A percentile compares a stretch with the other conserved stretches of the same genome.
Evolutionary conservation across 352 stramenopile genomes (phyloP).

Genomic region (Globisporangium paroecandrum): DNA sequence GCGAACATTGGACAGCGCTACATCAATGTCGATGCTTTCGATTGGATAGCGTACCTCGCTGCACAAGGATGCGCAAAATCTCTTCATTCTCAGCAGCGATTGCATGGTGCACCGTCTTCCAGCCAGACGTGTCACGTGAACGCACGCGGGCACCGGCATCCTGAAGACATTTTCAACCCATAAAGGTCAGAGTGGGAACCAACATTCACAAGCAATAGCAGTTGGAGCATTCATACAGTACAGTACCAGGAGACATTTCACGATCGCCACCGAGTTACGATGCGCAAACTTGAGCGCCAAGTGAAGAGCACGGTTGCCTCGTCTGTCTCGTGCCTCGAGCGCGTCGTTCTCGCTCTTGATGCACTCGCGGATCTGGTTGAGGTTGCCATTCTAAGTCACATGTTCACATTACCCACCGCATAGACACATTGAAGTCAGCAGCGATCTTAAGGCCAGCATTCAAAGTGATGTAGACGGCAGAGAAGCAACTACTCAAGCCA

Average conservation of each 20-base stretch:
- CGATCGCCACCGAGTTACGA: conserved; percentile 47
- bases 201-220: not conserved
- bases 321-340: conserved; percentile 47
- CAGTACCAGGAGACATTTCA: conserved; percentile 48
- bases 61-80: conserved; percentile 47
- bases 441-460: not conserved
- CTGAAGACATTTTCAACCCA: conserved; percentile 20
- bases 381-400: conserved; percentile 44
- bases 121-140: conserved; percentile 52
- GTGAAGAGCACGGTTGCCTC: conserved; percentile 62
- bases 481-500: not conserved
- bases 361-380: conserved; percentile 45
- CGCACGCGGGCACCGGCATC: conserved; percentile 56
- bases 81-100: conserved; percentile 64
- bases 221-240: no score
- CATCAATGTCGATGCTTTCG: not conserved
- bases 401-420: not conserved
- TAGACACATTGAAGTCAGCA: not conserved
- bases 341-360: conserved; percentile 25
- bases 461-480: not conserved
- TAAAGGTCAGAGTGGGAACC: not conserved
- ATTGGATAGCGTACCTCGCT: conserved; percentile 24
- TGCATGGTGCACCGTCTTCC: conserved; percentile 65
- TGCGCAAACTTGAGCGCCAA: conserved; percentile 69
- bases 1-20: not conserved